Evolutionary conservation across 768 basidiomycete genomes (phyloP).

Genomic region (Boletellus ananas): DNA sequence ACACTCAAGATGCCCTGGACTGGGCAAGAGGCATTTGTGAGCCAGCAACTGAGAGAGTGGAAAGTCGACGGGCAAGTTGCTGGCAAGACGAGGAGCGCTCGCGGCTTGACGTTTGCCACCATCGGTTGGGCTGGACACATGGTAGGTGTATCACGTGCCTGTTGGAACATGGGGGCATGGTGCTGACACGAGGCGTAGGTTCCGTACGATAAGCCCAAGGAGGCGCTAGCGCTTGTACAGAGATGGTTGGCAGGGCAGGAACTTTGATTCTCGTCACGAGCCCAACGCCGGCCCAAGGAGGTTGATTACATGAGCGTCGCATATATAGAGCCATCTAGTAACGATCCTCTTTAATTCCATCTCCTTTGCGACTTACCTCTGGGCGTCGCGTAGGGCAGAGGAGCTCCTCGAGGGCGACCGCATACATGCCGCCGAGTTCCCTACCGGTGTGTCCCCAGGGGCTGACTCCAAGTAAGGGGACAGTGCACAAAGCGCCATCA

Average conservation of each 20-base stretch:
- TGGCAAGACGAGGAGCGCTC: constrained; percentile 52
- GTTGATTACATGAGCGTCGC: too few species aligned
- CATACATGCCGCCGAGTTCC: too few species aligned
- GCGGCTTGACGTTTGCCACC: constrained; percentile 65
- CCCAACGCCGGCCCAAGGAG: too few species aligned
- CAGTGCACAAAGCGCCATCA: too few species aligned
- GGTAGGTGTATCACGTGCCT: constrained; percentile 36
- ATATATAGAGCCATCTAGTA: too few species aligned
- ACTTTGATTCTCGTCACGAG: constrained; percentile 2
- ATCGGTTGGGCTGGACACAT: constrained; percentile 72
- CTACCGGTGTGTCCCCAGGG: too few species aligned
- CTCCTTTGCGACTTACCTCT: too few species aligned
- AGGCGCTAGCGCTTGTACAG: constrained; percentile 47
- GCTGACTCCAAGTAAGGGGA: too few species aligned
- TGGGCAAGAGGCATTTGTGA: constrained; percentile 49
- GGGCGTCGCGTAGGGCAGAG: too few species aligned
- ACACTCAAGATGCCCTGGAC: constrained; percentile 71
- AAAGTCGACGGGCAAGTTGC: constrained; percentile 43
- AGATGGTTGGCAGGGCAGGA: constrained; percentile 41
- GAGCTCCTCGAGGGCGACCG: too few species aligned
- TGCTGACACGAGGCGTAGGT: constrained; percentile 33
- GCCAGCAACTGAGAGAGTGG: constrained; percentile 57
- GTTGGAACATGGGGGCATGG: not conserved
- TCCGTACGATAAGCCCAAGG: constrained; percentile 60
- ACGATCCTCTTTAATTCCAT: too few species aligned